Conservation (phyloP, 805 yeast species). For the Hagleromyces aurorensis region DNA sequence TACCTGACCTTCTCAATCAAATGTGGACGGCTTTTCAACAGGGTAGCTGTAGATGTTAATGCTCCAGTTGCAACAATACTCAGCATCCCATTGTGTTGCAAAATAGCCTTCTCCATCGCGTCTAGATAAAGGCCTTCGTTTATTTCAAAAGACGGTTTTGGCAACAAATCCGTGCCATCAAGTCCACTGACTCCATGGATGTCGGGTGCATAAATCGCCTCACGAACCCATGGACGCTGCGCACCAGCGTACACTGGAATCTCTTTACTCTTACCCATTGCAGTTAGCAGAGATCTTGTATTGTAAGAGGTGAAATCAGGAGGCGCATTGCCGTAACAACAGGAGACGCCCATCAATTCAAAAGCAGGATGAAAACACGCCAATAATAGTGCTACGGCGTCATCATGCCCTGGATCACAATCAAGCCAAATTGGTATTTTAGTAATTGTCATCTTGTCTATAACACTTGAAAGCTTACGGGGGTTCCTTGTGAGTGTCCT, state of each 20-base stretch:
- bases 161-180: constrained; percentile 63
- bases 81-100: constrained; percentile 39
- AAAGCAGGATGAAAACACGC: constrained; percentile 53
- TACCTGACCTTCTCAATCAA: constrained; percentile 40
- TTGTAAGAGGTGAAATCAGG: constrained; percentile 59
- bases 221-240: constrained; percentile 44
- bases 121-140: constrained; percentile 32
- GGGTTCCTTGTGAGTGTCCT: too few relatives aligned
- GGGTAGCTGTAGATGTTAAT: constrained; percentile 58
- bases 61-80: constrained; percentile 72
- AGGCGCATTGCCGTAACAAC: constrained; percentile 68
- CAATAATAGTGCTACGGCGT: constrained; percentile 64
- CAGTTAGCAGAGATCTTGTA: constrained; percentile 58
- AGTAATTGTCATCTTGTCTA: constrained; percentile 22
- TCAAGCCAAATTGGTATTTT: constrained; percentile 74
- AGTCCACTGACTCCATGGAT: constrained; percentile 72
- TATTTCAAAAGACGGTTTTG: constrained; percentile 35
- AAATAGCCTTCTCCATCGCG: constrained; percentile 38
- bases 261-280: constrained; percentile 37
- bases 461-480: too few relatives aligned
- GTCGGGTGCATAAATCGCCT: constrained; percentile 44
- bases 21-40: constrained; percentile 50
- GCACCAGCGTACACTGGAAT: constrained; percentile 66
- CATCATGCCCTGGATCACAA: constrained; percentile 92
- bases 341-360: constrained; percentile 59